Percentiles rank a stretch among this genome's conserved stretches.
These are phyloP conservation scores for Iris pallida DNA, from an alignment of 116 monocot genomes.

Conservation along the genomic window DNA sequence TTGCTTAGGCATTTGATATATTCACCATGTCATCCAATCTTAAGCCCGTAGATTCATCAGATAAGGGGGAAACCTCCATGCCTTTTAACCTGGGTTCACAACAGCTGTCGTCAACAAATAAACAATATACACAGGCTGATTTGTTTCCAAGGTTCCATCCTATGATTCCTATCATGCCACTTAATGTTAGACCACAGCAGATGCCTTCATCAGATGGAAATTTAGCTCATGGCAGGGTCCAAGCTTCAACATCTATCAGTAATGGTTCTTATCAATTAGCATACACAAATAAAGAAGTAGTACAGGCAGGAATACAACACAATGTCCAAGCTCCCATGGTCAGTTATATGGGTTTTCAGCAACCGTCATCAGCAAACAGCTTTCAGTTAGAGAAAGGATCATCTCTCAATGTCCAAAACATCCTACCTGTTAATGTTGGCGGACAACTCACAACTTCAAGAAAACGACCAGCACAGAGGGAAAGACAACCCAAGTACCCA, in stretches of 20 bases:
- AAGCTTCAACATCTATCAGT: constrained; percentile 12
- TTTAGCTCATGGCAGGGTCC: constrained; percentile 11
- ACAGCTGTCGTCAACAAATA: constrained; percentile 27
- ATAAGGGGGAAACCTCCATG: constrained; percentile 24
- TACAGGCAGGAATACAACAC: constrained; percentile 14
- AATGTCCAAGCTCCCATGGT: constrained; percentile 21
- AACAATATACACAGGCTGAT: constrained; percentile 30
- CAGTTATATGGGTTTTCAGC: constrained; percentile 18
- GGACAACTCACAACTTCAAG: constrained; percentile 9
- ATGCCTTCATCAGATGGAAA: constrained; percentile 11
- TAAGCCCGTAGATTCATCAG: constrained; percentile 29
- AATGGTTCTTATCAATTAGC: constrained; percentile 22
- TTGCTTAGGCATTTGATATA: neutral
- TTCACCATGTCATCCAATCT: neutral
- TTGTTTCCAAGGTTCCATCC: constrained; percentile 19
- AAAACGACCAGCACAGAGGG: constrained; percentile 24
- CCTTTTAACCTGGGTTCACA: constrained; percentile 21
- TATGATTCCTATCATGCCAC: constrained; percentile 8
- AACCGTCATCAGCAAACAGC: constrained; percentile 20
- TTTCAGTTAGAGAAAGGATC: constrained; percentile 2
- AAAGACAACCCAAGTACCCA: constrained; percentile 34
- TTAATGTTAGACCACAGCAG: constrained; percentile 27
- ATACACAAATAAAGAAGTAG: constrained; percentile 17
- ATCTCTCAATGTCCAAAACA: constrained; percentile 12
- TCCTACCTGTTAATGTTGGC: constrained; percentile 11